Evolutionary conservation across 805 yeast species (phyloP), one percentile per base, ranked within the genome.

Genomic region (Grigorovia transvaalensis): DNA sequence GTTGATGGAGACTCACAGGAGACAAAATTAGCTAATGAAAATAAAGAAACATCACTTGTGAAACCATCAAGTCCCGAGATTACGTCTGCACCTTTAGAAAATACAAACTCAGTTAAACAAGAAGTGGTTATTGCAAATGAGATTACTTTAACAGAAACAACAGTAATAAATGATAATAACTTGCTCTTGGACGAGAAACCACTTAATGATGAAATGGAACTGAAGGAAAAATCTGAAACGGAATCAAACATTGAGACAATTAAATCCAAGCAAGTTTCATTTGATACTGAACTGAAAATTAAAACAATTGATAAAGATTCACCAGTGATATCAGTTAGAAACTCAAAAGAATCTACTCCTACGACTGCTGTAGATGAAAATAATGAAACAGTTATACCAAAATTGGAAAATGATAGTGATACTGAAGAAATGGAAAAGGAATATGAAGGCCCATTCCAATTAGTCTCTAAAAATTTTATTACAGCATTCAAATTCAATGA

Each of bases 391-490:
- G 19, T 38, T 29, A 33, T 51, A 8, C 54, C 54, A 8, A 40
- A 9, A 38, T 38, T 38, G 15, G 42, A 38, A 38, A 27, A 35
- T 8, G 41, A 11, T 35, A 46, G 49, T 23, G 51, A 19, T 50
- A 19, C 33, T 13, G 41, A 50, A 30, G 58, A 54, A 30, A 29
- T 33, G 58, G 55, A 29, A 57, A 55, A 17, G 58, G 56, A 46
- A 0, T 80, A 74, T 58, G 83, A 82, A 63, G 95, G 95, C 0
- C 95, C 95, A 1, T 66, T 71, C 2, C 88, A 82, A 59, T 73
- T 73, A 50, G 80, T 84, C 1, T 73, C 80, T 1, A 72, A 78
- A 40, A 80, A 82, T 57, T 71, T 71, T 44, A 64, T 88, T 0
- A 72, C 78, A 7, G 51, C 46, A 23, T 49, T 33, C 38, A 45